Base-by-base conservation (phyloP, 140 eudicot genomes). In the Senecio squalidus region DNA sequence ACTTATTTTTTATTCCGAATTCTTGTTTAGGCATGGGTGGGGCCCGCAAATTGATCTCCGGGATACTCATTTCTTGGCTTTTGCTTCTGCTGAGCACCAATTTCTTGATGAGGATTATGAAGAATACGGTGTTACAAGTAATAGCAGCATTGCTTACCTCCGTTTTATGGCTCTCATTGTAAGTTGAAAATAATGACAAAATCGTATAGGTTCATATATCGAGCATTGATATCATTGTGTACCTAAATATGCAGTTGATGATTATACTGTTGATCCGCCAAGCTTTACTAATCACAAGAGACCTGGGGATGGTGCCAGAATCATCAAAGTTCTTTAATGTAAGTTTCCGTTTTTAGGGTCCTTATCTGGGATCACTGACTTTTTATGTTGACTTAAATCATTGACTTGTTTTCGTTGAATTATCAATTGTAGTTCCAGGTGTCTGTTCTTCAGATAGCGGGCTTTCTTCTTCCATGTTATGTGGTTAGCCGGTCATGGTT, bases 391-490 rank as follows among this genome's bases (percentile, higher is more conserved):
- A n/a, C 16, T 66, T 22, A 16, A 14, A 20, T 47, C 25, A 22
- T 21, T 26, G 34, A 65, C 73, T 55, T 36, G 5, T 13, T 27
- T 51, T 28, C 18, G 16, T 34, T 52, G 50, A 58, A 38, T 27
- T 28, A 3, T 30, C 44, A 62, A 46, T 40, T 83, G 64, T 78
- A 80, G 84, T 69, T 77, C 40, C 89, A 87, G 82, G 76, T 84
- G 14, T 83, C 82, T 14, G 62, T 87, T 64, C 86, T 87, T 70
- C 88, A 76, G 77, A 51, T 81, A 13, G 93, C 85, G 29, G 93
- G 85, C 22, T 80, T 86, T 72, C 83, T 86, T 58, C 78, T 86
- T 27, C 93, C 88, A 0, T 86, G 95, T 67, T 86, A 86, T 31
- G 89, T 74, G 38, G 73, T 86, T 74, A 81, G 76, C 31, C 79